A percentile compares a stretch with the other conserved stretches of the same genome.
These are phyloP conservation scores for Steccherinum ochraceum DNA, from an alignment of 768 basidiomycete genomes.

Conservation along the genomic window DNA sequence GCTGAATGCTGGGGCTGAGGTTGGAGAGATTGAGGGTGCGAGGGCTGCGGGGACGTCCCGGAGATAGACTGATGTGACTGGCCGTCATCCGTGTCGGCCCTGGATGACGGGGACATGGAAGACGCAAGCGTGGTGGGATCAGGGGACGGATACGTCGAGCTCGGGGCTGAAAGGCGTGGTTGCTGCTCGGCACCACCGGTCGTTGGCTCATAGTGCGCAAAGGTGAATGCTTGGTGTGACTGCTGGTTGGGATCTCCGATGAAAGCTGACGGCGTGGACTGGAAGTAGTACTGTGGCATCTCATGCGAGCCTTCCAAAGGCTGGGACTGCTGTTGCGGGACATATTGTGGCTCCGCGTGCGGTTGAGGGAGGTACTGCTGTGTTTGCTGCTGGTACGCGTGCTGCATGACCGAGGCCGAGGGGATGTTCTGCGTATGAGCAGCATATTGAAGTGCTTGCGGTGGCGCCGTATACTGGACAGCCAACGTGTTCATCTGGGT, in stretches of 20 bases:
- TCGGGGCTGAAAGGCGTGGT: not conserved
- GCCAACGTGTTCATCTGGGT: not conserved
- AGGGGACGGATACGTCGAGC: not conserved
- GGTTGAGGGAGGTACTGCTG: not conserved
- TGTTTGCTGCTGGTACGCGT: not conserved
- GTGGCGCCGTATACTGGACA: not conserved
- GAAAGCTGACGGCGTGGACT: not conserved
- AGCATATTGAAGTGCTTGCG: not conserved
- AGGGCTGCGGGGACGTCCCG: not conserved
- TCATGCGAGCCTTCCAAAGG: not conserved
- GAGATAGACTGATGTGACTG: not conserved
- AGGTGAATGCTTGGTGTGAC: constrained; percentile 2
- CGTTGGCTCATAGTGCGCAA: not conserved
- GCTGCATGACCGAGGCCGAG: not conserved
- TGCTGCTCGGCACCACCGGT: constrained; percentile 1
- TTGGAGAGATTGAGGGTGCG: not conserved
- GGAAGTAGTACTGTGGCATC: not conserved
- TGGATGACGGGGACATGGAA: constrained; percentile 3
- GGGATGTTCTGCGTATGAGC: too few relatives aligned
- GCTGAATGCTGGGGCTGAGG: not conserved
- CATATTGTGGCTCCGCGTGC: constrained; percentile 1
- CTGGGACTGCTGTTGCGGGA: not conserved
- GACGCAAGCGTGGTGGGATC: constrained; percentile 1
- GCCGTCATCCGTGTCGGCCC: constrained; percentile 2
- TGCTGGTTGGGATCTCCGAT: not conserved